These are phyloP conservation scores for Geotrichum candidum DNA, from an alignment of 1,139 yeast species.

Conservation along the genomic window DNA sequence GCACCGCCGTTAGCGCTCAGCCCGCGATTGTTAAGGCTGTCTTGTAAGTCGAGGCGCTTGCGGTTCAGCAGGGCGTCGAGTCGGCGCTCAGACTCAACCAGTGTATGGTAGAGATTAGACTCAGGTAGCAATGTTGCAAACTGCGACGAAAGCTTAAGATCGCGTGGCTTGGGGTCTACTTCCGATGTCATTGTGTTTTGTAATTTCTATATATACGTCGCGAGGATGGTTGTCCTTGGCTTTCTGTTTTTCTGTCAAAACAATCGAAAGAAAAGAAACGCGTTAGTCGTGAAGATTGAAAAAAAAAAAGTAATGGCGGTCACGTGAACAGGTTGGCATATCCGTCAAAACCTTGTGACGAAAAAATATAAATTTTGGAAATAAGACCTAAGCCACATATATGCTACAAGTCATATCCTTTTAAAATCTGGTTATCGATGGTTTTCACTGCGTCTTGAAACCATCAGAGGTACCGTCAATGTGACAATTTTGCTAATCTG, in stretches of 20 bases:
- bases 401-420: too few species aligned
- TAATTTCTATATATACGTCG: neutral
- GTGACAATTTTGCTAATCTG: too few species aligned
- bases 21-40: slow-evolving; percentile 38
- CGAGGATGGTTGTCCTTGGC: neutral
- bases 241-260: neutral
- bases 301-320: neutral
- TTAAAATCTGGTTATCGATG: too few species aligned
- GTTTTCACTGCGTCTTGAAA: too few species aligned
- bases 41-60: slow-evolving; percentile 81
- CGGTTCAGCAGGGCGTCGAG: slow-evolving; percentile 77
- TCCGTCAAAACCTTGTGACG: neutral
- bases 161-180: slow-evolving; percentile 55
- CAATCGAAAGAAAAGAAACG: neutral
- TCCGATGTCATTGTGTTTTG: slow-evolving; percentile 10
- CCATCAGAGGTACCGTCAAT: too few species aligned
- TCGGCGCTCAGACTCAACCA: slow-evolving; percentile 71
- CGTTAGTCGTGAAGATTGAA: neutral
- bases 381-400: too few species aligned
- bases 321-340: neutral
- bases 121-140: slow-evolving; percentile 66
- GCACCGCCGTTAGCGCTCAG: slow-evolving; percentile 20
- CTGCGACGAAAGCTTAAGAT: slow-evolving; percentile 56
- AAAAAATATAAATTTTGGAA: too few species aligned
- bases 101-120: slow-evolving; percentile 59